These are phyloP conservation scores for Daldinia vernicosa DNA, from an alignment of 495 filamentous ascomycete genomes.

Conservation along the genomic window DNA sequence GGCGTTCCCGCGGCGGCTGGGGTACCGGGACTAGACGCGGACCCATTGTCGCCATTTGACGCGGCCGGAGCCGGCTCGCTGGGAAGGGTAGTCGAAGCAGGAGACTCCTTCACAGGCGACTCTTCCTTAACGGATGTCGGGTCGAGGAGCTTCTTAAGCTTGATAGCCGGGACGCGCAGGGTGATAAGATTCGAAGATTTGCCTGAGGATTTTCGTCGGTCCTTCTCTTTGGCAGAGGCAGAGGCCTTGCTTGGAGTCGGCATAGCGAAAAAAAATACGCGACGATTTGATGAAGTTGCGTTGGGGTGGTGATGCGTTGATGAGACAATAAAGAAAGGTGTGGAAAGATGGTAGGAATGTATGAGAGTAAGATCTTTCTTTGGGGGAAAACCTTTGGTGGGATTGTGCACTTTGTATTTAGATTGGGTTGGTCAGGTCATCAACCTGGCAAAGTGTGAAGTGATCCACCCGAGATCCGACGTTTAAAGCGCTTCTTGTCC, in stretches of 20 bases:
- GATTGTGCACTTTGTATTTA: conserved; percentile 43
- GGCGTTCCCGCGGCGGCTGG: conserved; percentile 55
- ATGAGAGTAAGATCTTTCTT: conserved; percentile 23
- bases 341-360: conserved; percentile 24
- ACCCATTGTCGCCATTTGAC: conserved; percentile 57
- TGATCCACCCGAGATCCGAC: conserved; percentile 39
- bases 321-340: conserved; percentile 23
- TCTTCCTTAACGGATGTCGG: conserved; percentile 55
- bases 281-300: conserved; percentile 27
- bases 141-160: conserved; percentile 56
- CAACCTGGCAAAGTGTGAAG: conserved; percentile 41
- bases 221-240: conserved; percentile 57
- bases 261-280: conserved; percentile 42
- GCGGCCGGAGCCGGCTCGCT: conserved; percentile 32
- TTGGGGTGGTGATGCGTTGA: conserved; percentile 14
- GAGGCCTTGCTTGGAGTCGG: conserved; percentile 53
- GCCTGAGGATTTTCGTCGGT: conserved; percentile 55
- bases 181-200: conserved; percentile 49
- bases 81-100: conserved; percentile 29
- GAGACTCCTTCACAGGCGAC: conserved; percentile 49
- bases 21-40: conserved; percentile 58
- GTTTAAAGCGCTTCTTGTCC: conserved; percentile 28
- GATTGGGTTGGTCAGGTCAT: conserved; percentile 40
- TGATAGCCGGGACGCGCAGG: conserved; percentile 49
- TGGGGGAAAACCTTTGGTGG: conserved; percentile 25